These are phyloP conservation scores for Endothia cerciana DNA, from an alignment of 2,329 filamentous ascomycete species.

Conservation along the genomic window DNA sequence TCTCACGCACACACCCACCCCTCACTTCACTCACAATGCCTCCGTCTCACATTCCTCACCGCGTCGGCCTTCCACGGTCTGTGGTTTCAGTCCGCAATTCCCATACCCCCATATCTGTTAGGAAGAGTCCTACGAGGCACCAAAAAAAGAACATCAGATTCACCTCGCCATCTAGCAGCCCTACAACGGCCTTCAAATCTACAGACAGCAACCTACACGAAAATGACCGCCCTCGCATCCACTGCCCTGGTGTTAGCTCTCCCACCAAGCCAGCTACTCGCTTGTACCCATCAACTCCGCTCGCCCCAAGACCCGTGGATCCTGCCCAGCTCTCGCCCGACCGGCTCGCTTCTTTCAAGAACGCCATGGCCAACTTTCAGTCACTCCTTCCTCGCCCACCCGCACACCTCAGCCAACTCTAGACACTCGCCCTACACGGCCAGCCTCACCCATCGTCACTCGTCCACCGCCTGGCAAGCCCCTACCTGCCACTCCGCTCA, in stretches of 20 bases:
- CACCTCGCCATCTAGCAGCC: conserved; percentile 12
- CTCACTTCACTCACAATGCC: conserved; percentile 5
- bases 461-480: not conserved
- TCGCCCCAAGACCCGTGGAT: not conserved
- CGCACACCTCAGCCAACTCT: not conserved
- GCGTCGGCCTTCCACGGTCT: conserved; percentile 14
- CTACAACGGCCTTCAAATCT: not conserved
- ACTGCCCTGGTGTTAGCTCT: conserved; percentile 2
- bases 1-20: not conserved
- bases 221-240: not conserved
- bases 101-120: not conserved
- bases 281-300: not conserved
- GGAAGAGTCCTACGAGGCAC: conserved; percentile 9
- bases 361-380: conserved; percentile 7
- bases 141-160: conserved; percentile 17
- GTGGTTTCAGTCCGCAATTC: conserved; percentile 10
- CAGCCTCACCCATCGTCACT: conserved; percentile 4
- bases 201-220: conserved; percentile 1
- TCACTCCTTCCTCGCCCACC: not conserved
- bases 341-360: conserved; percentile 7
- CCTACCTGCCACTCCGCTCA: not conserved
- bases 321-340: conserved; percentile 10
- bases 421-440: not conserved
- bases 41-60: not conserved
- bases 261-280: not conserved